Base-by-base conservation (phyloP, 768 basidiomycete genomes). In the Hypsizygus marmoreus region DNA sequence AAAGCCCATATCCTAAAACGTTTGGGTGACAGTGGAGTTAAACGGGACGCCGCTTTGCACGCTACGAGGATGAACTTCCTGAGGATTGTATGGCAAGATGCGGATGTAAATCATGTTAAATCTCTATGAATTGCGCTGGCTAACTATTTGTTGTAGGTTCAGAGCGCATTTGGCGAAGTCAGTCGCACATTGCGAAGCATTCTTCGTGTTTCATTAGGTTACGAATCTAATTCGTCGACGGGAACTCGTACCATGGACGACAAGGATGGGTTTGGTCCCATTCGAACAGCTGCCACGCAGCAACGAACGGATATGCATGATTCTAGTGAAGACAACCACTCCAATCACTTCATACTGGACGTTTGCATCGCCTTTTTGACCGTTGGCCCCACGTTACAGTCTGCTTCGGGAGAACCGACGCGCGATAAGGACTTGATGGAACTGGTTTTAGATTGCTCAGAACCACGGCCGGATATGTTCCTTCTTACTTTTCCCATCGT, bases 401-500 rank as follows among this genome's bases (percentile, higher is more conserved):
- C 81, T 10, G 59, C 73, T 5, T 76, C 77, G 2, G 77, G 72
- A 4, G 79, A 85, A 51, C 71, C 76, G 1, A 80, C 82, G 16
- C 79, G 79, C 19, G 84, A 91, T 56, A 77, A 75, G 57, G 73
- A 82, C 12, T 62, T 91, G 10, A 68, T 76, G 7, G 75, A 84
- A 17, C 56, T 82, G 24, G 62, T 88, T 20, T 50, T 78, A 1
- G 61, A 69, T 2, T 79, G 72, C 47, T 70, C 71, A 8, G 70
- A 71, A 7, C 40, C 43, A 9, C 54, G 60, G 6, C 70, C 74
- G 0, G 75, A 80, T 25, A 77, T 77, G 35, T 82, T 93, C 51
- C 58, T 86, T 9, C 53, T 81, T 14, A 63, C 89, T 8, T 83
- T 76, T 12, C 74, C 77, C 4, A 66, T 80, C 1, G 73, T 85